phyloP scores from a whole-genome alignment of 73 alveolate species.

The Durusdinium trenchii region DNA sequence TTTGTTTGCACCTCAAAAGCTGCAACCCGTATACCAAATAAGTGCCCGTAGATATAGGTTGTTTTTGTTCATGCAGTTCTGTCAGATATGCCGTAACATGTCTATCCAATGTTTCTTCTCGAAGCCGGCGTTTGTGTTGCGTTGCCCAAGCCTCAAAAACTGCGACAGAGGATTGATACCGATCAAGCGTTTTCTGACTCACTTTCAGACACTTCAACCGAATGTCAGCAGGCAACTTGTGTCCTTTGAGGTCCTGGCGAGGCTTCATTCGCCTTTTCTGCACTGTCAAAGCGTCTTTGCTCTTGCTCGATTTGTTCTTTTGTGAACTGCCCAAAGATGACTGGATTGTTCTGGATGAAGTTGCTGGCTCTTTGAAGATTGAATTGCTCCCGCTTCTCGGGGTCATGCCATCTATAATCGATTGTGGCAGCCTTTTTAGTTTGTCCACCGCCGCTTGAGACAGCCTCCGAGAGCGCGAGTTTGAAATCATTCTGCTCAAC shows the following conservation, averaged over 20 bases:
- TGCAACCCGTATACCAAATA: conserved; percentile 33
- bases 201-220: background rate
- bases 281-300: background rate
- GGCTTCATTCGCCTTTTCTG: background rate
- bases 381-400: too few species aligned
- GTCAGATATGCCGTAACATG: background rate
- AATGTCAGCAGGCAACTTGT: background rate
- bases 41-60: background rate
- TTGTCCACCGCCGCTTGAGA: too few species aligned
- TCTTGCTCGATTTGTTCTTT: background rate
- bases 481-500: too few species aligned
- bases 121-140: background rate
- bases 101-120: background rate
- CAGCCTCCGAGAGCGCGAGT: too few species aligned
- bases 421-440: too few species aligned
- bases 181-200: background rate
- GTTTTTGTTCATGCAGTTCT: background rate
- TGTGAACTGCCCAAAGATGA: conserved; percentile 49
- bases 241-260: background rate
- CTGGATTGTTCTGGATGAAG: conserved; percentile 8
- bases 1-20: background rate
- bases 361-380: background rate
- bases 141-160: background rate
- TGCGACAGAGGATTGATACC: background rate
- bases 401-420: too few species aligned